Conservation (phyloP, 306 rosid species). For the Ceratonia siliqua region DNA sequence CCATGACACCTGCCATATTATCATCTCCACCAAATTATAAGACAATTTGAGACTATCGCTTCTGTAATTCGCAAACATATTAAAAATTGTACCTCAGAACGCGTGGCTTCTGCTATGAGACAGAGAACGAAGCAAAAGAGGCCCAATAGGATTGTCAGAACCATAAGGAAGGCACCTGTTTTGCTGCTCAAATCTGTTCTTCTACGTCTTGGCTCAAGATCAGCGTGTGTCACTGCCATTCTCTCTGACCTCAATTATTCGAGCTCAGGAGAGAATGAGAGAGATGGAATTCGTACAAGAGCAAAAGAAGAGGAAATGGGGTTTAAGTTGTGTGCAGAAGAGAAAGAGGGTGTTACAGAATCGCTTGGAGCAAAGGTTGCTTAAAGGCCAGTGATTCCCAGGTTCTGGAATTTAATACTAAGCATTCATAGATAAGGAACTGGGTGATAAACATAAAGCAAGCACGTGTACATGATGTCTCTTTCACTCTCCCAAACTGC, state of each 20-base stretch:
- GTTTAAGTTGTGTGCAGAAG: conserved; percentile 1
- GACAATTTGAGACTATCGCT: too few relatives aligned
- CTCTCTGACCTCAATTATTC: conserved; percentile 27
- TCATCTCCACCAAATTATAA: neutral
- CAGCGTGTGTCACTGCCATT: conserved; percentile 78
- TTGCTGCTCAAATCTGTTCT: conserved; percentile 54
- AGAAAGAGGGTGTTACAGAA: conserved; percentile 35
- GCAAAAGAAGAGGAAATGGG: neutral
- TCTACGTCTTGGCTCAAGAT: conserved; percentile 60
- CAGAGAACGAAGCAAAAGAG: conserved; percentile 65
- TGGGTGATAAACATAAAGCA: conserved; percentile 28
- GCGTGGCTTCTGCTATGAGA: conserved; percentile 67
- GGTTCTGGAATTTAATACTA: conserved; percentile 28
- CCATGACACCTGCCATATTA: conserved; percentile 55
- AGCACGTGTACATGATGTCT: conserved; percentile 8
- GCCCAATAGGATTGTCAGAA: conserved; percentile 58
- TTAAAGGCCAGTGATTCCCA: conserved; percentile 58
- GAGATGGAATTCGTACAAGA: conserved; percentile 20
- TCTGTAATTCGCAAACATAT: neutral
- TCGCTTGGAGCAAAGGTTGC: conserved; percentile 74
- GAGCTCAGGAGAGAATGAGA: neutral
- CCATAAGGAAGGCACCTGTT: conserved; percentile 42
- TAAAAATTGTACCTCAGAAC: conserved; percentile 56
- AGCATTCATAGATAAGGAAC: conserved; percentile 43
- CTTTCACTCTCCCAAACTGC: conserved; percentile 4